Evolutionary conservation across 2,329 filamentous ascomycete genomes (phyloP).

Genomic region (Metarhizium robertsii): DNA sequence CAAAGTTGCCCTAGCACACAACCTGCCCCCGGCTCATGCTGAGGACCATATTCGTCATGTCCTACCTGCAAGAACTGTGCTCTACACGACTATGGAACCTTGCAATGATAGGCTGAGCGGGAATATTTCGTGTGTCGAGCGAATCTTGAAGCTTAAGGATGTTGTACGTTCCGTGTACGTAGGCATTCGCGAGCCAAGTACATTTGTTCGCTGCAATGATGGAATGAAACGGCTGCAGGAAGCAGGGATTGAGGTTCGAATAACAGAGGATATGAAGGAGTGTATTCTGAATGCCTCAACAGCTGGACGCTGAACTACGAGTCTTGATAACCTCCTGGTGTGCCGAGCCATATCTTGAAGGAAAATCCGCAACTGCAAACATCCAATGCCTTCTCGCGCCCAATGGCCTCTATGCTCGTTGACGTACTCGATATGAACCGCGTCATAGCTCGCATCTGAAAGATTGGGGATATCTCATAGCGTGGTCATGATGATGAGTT

Average conservation of each 20-base stretch:
- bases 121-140: slow-evolving; percentile 25
- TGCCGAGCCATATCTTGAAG: too few relatives aligned
- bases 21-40: slow-evolving; percentile 12
- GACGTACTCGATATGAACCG: too few relatives aligned
- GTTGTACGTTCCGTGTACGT: slow-evolving; percentile 27
- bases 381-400: too few relatives aligned
- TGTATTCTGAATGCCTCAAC: background rate
- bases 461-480: too few relatives aligned
- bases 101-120: slow-evolving; percentile 31
- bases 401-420: too few relatives aligned
- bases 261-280: background rate
- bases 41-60: slow-evolving; percentile 25
- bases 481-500: too few relatives aligned
- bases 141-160: slow-evolving; percentile 22
- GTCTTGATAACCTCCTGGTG: background rate
- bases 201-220: slow-evolving; percentile 23
- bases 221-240: slow-evolving; percentile 13
- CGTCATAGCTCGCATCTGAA: too few relatives aligned
- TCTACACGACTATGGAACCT: slow-evolving; percentile 37
- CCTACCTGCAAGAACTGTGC: slow-evolving; percentile 25
- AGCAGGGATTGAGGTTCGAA: background rate
- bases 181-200: slow-evolving; percentile 27
- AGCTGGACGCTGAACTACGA: background rate
- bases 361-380: too few relatives aligned
- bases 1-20: slow-evolving; percentile 28